Conservation (phyloP, 1,284 basidiomycete genomes). For the Moesziomyces sp. region DNA sequence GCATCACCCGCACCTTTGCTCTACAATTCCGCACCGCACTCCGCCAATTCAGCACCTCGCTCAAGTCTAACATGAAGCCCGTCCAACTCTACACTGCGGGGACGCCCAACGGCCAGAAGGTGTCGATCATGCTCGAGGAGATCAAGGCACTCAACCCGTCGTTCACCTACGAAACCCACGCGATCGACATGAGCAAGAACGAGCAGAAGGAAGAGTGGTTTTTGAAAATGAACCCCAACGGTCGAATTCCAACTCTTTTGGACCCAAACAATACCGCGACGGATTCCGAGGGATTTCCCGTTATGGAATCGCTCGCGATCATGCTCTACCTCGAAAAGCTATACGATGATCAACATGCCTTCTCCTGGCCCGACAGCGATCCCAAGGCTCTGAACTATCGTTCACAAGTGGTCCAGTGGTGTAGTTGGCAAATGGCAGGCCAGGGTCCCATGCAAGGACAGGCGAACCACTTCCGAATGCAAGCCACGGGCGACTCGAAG, state of each 20-base stretch:
- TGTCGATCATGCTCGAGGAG: slow-evolving; percentile 92
- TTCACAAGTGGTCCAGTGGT: slow-evolving; percentile 20
- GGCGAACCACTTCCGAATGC: slow-evolving; percentile 52
- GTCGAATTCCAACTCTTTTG: slow-evolving; percentile 55
- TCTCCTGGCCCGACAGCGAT: slow-evolving; percentile 46
- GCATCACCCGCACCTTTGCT: slow-evolving; percentile 74
- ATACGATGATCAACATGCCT: slow-evolving; percentile 54
- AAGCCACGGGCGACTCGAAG: slow-evolving; percentile 43
- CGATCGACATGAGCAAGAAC: slow-evolving; percentile 84
- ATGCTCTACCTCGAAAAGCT: slow-evolving; percentile 59
- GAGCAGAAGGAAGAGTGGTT: slow-evolving; percentile 57
- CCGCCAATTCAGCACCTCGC: slow-evolving; percentile 8
- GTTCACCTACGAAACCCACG: slow-evolving; percentile 70
- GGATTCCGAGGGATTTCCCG: slow-evolving; percentile 33
- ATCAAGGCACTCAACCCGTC: slow-evolving; percentile 69
- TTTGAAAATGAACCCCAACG: slow-evolving; percentile 64
- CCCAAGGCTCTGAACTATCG: slow-evolving; percentile 48
- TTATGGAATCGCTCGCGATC: slow-evolving; percentile 52
- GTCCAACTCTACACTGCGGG: slow-evolving; percentile 51
- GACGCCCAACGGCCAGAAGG: slow-evolving; percentile 84
- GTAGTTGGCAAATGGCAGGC: slow-evolving; percentile 22
- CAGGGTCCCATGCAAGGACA: slow-evolving; percentile 56
- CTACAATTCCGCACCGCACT: background rate
- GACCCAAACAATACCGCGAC: slow-evolving; percentile 51
- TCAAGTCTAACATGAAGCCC: slow-evolving; percentile 42